Base-by-base conservation (phyloP, 306 rosid genomes). In the Gillenia trifoliata region DNA sequence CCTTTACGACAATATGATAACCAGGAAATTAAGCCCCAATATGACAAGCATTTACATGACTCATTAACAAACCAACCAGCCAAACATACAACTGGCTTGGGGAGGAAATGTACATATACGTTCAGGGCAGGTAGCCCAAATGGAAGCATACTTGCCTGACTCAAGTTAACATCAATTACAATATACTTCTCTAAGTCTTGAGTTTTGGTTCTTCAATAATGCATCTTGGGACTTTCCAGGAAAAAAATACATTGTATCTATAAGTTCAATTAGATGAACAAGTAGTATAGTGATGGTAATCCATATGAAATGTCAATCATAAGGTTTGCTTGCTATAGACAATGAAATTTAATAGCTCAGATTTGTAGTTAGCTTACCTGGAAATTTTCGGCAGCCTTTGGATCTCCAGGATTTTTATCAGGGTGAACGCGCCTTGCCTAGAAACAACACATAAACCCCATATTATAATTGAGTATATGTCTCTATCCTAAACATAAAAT, bases 351-450 rank as follows among this genome's bases (percentile, higher is more conserved):
- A 69, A 71, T 59, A 69, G 40, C 52, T 68, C 45, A 45, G 26
- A 64, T 64, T 47, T n/a, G 66, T 65, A 75, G 68, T 43, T 64
- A 28, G 73, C 75, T 77, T 77, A 94, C 99, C 88, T 90, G 96
- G 78, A 94, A 94, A 70, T 92, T 94, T 77, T 77, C 88, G 10
- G 96, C 97, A 64, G 99, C 97, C 78, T 68, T 87, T 0, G 97
- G 97, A 79, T 94, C 96, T 73, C 98, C 99, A 57, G 68, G 93
- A 76, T 94, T 94, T 87, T 94, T 94, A 80, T 94, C 99, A 3
- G 99, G 99, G 85, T 94, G 99, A 82, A 92, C 99, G 70, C 54
- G 5, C 86, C 95, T 94, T 63, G 99, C 99, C 97, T 94, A 74
- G 66, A 66, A 74, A 79, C 28, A 73, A 54, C 33, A 78, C 60